A percentile compares a stretch with the other conserved stretches of the same genome.
These are phyloP conservation scores for Infundibulicybe gibba DNA, from an alignment of 768 basidiomycete genomes.

Conservation along the genomic window DNA sequence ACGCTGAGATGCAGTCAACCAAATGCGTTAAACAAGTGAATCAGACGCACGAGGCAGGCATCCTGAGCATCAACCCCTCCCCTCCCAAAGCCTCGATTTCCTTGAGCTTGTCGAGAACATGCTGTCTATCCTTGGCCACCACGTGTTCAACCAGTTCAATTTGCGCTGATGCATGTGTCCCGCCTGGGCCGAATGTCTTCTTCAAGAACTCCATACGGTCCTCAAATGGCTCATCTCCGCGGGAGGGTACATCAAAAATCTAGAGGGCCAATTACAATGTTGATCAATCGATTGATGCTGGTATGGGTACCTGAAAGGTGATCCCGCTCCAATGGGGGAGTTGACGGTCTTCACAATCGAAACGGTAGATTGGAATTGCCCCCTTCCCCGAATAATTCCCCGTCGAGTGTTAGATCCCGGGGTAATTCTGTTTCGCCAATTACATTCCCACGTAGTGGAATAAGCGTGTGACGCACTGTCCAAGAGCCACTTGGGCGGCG, in stretches of 20 bases:
- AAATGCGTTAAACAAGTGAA: not conserved
- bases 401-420: slow-evolving; percentile 52
- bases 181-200: slow-evolving; percentile 42
- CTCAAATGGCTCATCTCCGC: slow-evolving; percentile 44
- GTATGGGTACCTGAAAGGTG: slow-evolving; percentile 42
- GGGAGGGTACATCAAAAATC: slow-evolving; percentile 58
- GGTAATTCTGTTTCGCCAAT: slow-evolving; percentile 38
- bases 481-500: slow-evolving; percentile 54
- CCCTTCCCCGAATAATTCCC: slow-evolving; percentile 59
- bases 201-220: slow-evolving; percentile 42
- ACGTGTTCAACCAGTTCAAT: slow-evolving; percentile 48
- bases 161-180: slow-evolving; percentile 36
- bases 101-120: slow-evolving; percentile 52
- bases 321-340: slow-evolving; percentile 53
- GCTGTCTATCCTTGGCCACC: slow-evolving; percentile 37
- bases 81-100: slow-evolving; percentile 52
- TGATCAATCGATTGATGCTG: not conserved
- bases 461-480: slow-evolving; percentile 34
- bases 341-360: slow-evolving; percentile 58
- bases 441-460: not conserved
- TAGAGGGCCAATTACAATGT: slow-evolving; percentile 12
- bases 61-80: slow-evolving; percentile 57
- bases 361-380: slow-evolving; percentile 54
- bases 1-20: slow-evolving; percentile 19
- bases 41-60: slow-evolving; percentile 40